These are phyloP conservation scores for Pseudocercospora cruenta DNA, from an alignment of 2,329 filamentous ascomycete species.

Conservation along the genomic window DNA sequence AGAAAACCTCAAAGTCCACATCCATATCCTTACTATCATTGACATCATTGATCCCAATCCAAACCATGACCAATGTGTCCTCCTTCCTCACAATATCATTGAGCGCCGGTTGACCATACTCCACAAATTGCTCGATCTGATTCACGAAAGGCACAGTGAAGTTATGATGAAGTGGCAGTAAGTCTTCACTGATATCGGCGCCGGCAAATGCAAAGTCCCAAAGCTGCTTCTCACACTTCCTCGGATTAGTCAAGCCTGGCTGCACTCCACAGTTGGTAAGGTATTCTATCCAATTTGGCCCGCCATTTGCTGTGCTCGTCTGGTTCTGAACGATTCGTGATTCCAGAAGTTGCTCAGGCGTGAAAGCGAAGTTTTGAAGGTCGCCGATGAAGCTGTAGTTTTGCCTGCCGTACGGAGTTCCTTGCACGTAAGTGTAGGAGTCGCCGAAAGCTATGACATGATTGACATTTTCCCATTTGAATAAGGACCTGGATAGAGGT, in stretches of 20 bases:
- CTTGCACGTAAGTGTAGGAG: neutral
- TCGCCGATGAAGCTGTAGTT: neutral
- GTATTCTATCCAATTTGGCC: neutral
- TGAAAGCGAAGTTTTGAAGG: neutral
- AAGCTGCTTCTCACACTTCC: neutral
- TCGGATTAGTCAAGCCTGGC: neutral
- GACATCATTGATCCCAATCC: neutral
- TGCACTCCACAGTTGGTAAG: neutral
- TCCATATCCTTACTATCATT: neutral
- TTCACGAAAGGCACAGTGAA: neutral
- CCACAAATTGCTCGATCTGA: neutral
- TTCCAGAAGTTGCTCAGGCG: neutral
- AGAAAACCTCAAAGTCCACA: neutral
- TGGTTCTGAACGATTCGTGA: neutral
- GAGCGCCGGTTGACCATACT: neutral
- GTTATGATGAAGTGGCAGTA: neutral
- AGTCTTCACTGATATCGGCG: neutral
- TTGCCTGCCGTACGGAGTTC: neutral
- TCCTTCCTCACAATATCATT: neutral
- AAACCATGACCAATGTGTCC: neutral
- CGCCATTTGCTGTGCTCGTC: neutral
- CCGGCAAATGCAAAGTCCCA: neutral
- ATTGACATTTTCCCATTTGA: neutral
- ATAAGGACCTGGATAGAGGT: neutral
- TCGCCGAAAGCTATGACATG: neutral